Evolutionary conservation across 2,329 filamentous ascomycete genomes (phyloP).

Genomic region (Penicillium sp.): DNA sequence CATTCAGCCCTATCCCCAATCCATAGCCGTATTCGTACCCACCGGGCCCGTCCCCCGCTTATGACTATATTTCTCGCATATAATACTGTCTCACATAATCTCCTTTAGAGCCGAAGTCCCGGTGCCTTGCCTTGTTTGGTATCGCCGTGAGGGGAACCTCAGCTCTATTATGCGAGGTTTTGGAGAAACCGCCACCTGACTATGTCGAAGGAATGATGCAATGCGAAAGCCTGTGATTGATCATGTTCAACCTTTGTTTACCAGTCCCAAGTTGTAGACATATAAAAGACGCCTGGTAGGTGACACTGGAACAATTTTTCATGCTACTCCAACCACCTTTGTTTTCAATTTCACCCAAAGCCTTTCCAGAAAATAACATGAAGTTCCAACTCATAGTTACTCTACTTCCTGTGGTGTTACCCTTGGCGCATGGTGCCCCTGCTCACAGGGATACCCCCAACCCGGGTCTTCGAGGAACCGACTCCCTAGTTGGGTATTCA

Average conservation of each 20-base stretch:
- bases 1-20: not conserved
- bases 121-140: not conserved
- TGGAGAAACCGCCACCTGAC: not conserved
- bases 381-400: conserved; percentile 6
- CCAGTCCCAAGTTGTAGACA: not conserved
- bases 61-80: not conserved
- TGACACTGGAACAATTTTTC: not conserved
- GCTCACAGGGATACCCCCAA: conserved; percentile 15
- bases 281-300: not conserved
- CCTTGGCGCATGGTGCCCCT: conserved; percentile 19
- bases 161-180: not conserved
- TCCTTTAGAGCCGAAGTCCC: not conserved
- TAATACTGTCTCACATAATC: not conserved
- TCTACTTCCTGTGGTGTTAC: conserved; percentile 8
- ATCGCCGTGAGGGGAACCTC: conserved; percentile 1
- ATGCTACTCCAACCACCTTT: not conserved
- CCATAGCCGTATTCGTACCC: not conserved
- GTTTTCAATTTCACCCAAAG: too few relatives aligned
- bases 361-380: conserved; percentile 3
- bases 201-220: not conserved
- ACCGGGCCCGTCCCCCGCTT: not conserved
- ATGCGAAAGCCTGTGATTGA: not conserved
- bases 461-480: conserved; percentile 24
- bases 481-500: conserved; percentile 34
- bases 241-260: not conserved